A percentile compares a stretch with the other conserved stretches of the same genome.
These are phyloP conservation scores for Aspergillus amoenus DNA, from an alignment of 2,329 filamentous ascomycete genomes.

Conservation along the genomic window DNA sequence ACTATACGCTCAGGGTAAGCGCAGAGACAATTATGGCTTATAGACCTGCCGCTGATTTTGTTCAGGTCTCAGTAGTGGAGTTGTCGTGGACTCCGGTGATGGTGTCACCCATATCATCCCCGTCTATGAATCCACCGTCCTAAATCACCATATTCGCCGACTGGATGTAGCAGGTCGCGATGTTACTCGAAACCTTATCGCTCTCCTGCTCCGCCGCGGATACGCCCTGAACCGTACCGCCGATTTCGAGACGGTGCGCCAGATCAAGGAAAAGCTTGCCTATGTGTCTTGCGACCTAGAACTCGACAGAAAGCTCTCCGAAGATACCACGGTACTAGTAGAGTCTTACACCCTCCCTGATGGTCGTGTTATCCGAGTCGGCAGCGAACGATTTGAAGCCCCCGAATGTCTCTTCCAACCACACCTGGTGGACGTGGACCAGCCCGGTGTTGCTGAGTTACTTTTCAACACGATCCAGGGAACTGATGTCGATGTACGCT, in stretches of 20 bases:
- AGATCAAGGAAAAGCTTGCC: slow-evolving; percentile 99
- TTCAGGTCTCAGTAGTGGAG: slow-evolving; percentile 78
- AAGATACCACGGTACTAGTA: slow-evolving; percentile 95
- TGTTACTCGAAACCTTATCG: slow-evolving; percentile 97
- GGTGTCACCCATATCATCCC: slow-evolving; percentile 98
- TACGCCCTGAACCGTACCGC: slow-evolving; percentile 97
- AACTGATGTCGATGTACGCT: slow-evolving; percentile 91
- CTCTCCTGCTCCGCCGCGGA: slow-evolving; percentile 85
- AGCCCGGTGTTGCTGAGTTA: slow-evolving; percentile 94
- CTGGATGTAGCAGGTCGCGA: slow-evolving; percentile 95
- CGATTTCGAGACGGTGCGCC: slow-evolving; percentile 97
- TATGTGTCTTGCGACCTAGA: slow-evolving; percentile 98
- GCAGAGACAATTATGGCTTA: slow-evolving; percentile 9
- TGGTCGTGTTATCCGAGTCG: slow-evolving; percentile 91
- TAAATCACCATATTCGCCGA: slow-evolving; percentile 92
- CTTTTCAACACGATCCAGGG: slow-evolving; percentile 98
- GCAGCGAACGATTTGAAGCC: slow-evolving; percentile 95
- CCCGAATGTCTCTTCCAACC: slow-evolving; percentile 98
- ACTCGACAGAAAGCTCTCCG: slow-evolving; percentile 90
- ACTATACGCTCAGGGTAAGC: slow-evolving; percentile 86
- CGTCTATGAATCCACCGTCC: slow-evolving; percentile 95
- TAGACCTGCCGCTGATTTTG: slow-evolving; percentile 1
- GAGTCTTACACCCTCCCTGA: slow-evolving; percentile 98
- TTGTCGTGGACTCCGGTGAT: slow-evolving; percentile 98
- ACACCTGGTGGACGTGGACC: slow-evolving; percentile 94